These are phyloP conservation scores for Trichoderma atroviride DNA, from an alignment of 2,329 filamentous ascomycete genomes.

Conservation along the genomic window DNA sequence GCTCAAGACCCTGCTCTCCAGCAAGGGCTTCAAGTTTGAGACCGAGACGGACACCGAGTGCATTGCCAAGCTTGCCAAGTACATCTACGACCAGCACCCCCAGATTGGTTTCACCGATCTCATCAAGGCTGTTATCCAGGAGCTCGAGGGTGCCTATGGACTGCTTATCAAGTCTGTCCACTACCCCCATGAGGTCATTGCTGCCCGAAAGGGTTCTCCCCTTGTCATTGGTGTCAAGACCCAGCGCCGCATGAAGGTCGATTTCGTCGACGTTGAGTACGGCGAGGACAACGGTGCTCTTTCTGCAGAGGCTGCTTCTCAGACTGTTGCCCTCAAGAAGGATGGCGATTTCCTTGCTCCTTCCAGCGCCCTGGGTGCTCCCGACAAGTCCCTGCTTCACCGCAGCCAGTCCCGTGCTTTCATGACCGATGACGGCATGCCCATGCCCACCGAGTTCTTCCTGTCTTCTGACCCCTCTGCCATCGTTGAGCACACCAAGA, in stretches of 20 bases:
- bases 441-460: constrained; percentile 99
- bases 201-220: constrained; percentile 96
- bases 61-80: constrained; percentile 98
- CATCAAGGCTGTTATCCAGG: constrained; percentile 96
- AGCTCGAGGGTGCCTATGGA: constrained; percentile 97
- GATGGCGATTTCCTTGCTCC: constrained; percentile 69
- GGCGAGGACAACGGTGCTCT: constrained; percentile 81
- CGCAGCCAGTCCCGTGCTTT: constrained; percentile 98
- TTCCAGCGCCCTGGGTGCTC: constrained; percentile 68
- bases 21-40: constrained; percentile 98
- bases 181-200: constrained; percentile 97
- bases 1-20: constrained; percentile 86
- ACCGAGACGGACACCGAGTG: constrained; percentile 99
- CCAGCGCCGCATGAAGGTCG: constrained; percentile 99
- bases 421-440: constrained; percentile 96
- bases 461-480: constrained; percentile 97
- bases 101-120: constrained; percentile 95
- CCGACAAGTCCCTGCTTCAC: constrained; percentile 97
- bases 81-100: constrained; percentile 93
- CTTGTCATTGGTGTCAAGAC: constrained; percentile 97
- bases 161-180: constrained; percentile 97
- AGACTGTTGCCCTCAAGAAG: constrained; percentile 97
- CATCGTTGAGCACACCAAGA: constrained; percentile 99
- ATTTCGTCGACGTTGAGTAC: constrained; percentile 99
- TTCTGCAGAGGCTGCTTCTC: constrained; percentile 89